Conservation (phyloP, 2,329 filamentous ascomycete species). For the Alternaria brassicae region DNA sequence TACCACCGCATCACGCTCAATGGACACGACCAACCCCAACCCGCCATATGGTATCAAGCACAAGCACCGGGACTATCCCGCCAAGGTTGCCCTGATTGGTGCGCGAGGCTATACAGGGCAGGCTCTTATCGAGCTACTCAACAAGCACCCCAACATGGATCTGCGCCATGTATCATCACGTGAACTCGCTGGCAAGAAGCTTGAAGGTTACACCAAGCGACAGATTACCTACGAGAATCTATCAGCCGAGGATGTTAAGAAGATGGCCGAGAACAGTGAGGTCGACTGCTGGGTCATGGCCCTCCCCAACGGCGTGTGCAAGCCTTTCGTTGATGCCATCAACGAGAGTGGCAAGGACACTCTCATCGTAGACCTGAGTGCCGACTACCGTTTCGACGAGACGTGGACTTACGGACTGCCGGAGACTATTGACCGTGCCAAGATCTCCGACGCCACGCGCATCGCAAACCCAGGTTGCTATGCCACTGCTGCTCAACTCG, state of each 20-base stretch:
- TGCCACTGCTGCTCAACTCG: slow-evolving; percentile 89
- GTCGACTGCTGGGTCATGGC: slow-evolving; percentile 99
- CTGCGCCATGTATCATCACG: slow-evolving; percentile 91
- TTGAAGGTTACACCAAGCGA: slow-evolving; percentile 89
- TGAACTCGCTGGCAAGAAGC: slow-evolving; percentile 84
- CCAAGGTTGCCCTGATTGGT: slow-evolving; percentile 85
- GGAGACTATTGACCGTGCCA: slow-evolving; percentile 78
- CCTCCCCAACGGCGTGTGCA: slow-evolving; percentile 92
- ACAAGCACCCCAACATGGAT: slow-evolving; percentile 88
- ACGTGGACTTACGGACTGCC: slow-evolving; percentile 90
- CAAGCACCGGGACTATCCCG: slow-evolving; percentile 77
- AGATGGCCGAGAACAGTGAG: slow-evolving; percentile 82
- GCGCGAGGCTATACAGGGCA: slow-evolving; percentile 95
- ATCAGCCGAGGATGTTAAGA: slow-evolving; percentile 81
- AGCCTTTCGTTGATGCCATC: slow-evolving; percentile 90
- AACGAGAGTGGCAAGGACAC: slow-evolving; percentile 72
- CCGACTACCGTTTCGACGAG: slow-evolving; percentile 89
- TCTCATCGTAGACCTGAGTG: slow-evolving; percentile 91
- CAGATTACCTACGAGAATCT: slow-evolving; percentile 93
- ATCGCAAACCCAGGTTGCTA: slow-evolving; percentile 97
- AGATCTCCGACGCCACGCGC: slow-evolving; percentile 78
- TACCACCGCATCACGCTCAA: slow-evolving; percentile 54
- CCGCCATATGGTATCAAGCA: slow-evolving; percentile 89
- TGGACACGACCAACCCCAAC: slow-evolving; percentile 78
- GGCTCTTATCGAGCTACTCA: slow-evolving; percentile 84